These are phyloP conservation scores for Pseudogymnoascus sp. DNA, from an alignment of 2,329 filamentous ascomycete species.

Conservation along the genomic window DNA sequence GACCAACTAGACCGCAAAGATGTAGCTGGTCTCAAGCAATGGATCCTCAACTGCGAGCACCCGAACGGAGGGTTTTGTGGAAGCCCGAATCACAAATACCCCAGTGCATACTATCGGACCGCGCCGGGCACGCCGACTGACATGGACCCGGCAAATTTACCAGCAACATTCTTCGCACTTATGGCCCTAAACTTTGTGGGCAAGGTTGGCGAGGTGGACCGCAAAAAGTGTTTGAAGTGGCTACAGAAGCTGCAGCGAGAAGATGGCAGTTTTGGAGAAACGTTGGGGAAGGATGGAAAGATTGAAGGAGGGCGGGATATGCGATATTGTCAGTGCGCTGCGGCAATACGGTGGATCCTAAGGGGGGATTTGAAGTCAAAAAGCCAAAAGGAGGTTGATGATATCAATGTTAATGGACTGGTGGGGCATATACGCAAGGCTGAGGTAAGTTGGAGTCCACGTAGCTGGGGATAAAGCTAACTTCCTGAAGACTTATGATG, in stretches of 20 bases:
- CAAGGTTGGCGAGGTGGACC: constrained; percentile 57
- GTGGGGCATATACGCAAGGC: constrained; percentile 64
- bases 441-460: constrained; percentile 37
- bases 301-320: constrained; percentile 79
- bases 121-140: constrained; percentile 41
- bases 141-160: constrained; percentile 75
- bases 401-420: constrained; percentile 68
- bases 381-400: constrained; percentile 51
- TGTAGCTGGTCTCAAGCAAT: constrained; percentile 50
- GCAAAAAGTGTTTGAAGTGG: constrained; percentile 65
- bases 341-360: constrained; percentile 75
- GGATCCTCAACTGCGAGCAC: constrained; percentile 84
- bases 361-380: constrained; percentile 50
- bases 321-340: constrained; percentile 80
- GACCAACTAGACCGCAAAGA: constrained; percentile 46
- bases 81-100: constrained; percentile 59
- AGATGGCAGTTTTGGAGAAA: constrained; percentile 90
- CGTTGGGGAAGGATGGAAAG: constrained; percentile 49
- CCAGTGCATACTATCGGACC: constrained; percentile 28
- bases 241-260: constrained; percentile 66
- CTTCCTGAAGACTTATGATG: constrained; percentile 26
- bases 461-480: constrained; percentile 5
- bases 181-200: constrained; percentile 60
- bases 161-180: constrained; percentile 85
- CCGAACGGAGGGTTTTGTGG: constrained; percentile 79